These are phyloP conservation scores for Rachicladosporium sp. DNA, from an alignment of 2,329 filamentous ascomycete genomes.

Conservation along the genomic window DNA sequence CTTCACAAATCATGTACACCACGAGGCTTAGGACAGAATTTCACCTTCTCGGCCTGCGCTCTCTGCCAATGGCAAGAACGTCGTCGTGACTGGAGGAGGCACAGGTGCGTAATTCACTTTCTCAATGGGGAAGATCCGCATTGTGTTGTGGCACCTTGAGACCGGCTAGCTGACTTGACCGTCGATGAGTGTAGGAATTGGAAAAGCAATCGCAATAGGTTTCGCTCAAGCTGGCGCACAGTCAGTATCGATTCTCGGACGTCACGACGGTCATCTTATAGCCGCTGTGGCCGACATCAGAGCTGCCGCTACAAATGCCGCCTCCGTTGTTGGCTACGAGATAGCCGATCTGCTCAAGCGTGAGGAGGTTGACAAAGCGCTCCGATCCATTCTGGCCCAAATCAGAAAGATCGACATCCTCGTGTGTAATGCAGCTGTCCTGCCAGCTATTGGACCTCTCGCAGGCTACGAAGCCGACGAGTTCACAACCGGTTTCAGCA, in stretches of 20 bases:
- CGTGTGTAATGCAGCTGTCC: conserved; percentile 26
- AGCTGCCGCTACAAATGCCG: conserved; percentile 21
- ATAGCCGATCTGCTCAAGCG: conserved; percentile 22
- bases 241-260: conserved; percentile 20
- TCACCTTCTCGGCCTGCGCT: conserved; percentile 9
- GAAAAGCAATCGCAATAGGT: conserved; percentile 12
- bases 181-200: conserved; percentile 10
- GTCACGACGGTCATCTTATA: conserved; percentile 25
- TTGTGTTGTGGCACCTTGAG: too few species aligned
- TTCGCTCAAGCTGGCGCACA: conserved; percentile 15
- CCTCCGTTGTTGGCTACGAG: conserved; percentile 13
- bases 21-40: conserved; percentile 12
- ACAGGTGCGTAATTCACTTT: background rate
- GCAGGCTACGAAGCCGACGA: conserved; percentile 18
- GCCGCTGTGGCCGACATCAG: conserved; percentile 21
- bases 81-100: conserved; percentile 16
- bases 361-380: background rate
- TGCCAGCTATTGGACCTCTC: conserved; percentile 19
- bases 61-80: conserved; percentile 13
- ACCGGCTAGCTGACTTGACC: too few species aligned
- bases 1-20: conserved; percentile 24
- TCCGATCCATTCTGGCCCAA: too few species aligned
- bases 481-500: conserved; percentile 23
- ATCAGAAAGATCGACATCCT: conserved; percentile 28
- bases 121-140: too few species aligned